A percentile compares a stretch with the other conserved stretches of the same genome.
These are phyloP conservation scores for Cyclotella cryptica DNA, from an alignment of 108 stramenopile species.

Conservation along the genomic window DNA sequence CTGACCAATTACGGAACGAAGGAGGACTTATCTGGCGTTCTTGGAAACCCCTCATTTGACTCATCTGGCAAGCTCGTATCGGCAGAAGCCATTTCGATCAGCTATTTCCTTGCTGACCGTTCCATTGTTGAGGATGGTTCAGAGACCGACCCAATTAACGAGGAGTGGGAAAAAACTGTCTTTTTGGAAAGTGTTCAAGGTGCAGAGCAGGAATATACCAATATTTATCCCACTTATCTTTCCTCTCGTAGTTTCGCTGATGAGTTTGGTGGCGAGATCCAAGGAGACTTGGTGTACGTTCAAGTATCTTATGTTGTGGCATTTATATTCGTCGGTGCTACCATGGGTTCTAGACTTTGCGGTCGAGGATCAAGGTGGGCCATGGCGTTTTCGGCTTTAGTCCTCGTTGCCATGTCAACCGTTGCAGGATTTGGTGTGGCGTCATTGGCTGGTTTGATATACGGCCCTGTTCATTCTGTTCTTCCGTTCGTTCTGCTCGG, in stretches of 20 bases:
- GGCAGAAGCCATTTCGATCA: slow-evolving; percentile 63
- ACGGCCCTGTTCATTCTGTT: slow-evolving; percentile 79
- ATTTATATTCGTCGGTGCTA: slow-evolving; percentile 66
- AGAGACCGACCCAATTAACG: slow-evolving; percentile 55
- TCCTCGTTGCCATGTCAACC: slow-evolving; percentile 68
- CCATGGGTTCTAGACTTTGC: slow-evolving; percentile 58
- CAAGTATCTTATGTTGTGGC: slow-evolving; percentile 62
- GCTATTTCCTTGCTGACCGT: slow-evolving; percentile 69
- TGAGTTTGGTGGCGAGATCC: slow-evolving; percentile 80
- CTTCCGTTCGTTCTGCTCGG: slow-evolving; percentile 87
- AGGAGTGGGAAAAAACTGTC: slow-evolving; percentile 54
- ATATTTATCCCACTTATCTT: slow-evolving; percentile 55
- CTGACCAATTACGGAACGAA: slow-evolving; percentile 53
- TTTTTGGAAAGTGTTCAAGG: slow-evolving; percentile 1
- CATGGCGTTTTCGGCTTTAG: slow-evolving; percentile 57
- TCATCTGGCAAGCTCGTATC: slow-evolving; percentile 35
- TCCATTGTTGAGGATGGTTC: slow-evolving; percentile 47
- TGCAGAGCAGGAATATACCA: background rate
- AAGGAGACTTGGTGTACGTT: slow-evolving; percentile 58
- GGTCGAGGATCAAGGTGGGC: slow-evolving; percentile 69
- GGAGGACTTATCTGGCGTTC: slow-evolving; percentile 55
- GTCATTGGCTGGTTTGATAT: slow-evolving; percentile 66
- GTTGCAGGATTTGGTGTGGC: slow-evolving; percentile 78
- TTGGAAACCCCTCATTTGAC: slow-evolving; percentile 61
- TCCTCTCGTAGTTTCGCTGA: slow-evolving; percentile 68